phyloP scores from a whole-genome alignment of 306 rosid species.

The Castanospermum australe region DNA sequence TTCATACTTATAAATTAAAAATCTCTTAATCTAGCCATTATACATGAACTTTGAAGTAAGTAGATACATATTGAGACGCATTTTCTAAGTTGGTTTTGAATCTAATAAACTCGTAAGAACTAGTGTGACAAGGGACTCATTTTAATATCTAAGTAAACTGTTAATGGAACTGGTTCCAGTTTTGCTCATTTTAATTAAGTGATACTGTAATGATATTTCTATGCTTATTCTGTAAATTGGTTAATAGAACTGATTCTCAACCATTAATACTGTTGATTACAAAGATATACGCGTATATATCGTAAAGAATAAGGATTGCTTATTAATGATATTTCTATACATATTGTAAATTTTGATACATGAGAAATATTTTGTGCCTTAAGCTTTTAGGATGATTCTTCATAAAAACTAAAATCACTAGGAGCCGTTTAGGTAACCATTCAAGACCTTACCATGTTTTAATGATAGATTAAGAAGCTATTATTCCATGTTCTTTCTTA shows the following conservation, averaged over 20 bases:
- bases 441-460: not conserved
- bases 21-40: not conserved
- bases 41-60: not conserved
- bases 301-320: not conserved
- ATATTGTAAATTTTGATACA: no score
- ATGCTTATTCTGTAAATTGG: not conserved
- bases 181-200: not conserved
- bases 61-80: not conserved
- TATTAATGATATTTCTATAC: no score
- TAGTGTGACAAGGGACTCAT: no score
- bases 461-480: not conserved
- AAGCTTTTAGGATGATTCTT: no score
- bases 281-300: not conserved
- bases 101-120: not conserved
- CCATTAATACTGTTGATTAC: not conserved
- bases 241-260: not conserved
- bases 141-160: not conserved
- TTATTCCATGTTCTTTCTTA: not conserved
- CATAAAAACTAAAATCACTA: not conserved
- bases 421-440: not conserved
- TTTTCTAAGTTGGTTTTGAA: not conserved
- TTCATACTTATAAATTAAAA: not conserved
- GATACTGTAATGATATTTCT: not conserved
- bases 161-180: not conserved
- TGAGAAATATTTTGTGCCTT: not conserved